These are phyloP conservation scores for Lycium barbarum DNA, from an alignment of 257 asterid genomes.

Conservation along the genomic window DNA sequence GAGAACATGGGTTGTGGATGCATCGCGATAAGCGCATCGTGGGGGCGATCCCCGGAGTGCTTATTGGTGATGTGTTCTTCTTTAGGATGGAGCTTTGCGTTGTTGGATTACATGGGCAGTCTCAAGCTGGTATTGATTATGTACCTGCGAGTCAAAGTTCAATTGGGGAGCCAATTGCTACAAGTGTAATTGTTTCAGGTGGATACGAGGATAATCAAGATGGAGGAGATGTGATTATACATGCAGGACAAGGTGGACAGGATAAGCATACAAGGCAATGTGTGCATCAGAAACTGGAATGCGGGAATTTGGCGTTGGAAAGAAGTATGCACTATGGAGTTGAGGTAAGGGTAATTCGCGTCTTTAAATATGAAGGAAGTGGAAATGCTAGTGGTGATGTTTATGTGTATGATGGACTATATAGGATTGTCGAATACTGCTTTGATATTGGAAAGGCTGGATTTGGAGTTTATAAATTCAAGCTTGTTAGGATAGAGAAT, in stretches of 20 bases:
- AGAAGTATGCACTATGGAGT: slow-evolving; percentile 82
- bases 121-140: slow-evolving; percentile 90
- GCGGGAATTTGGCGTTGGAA: slow-evolving; percentile 85
- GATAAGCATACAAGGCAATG: slow-evolving; percentile 69
- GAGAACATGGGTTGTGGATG: slow-evolving; percentile 66
- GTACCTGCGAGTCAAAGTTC: slow-evolving; percentile 75
- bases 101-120: slow-evolving; percentile 85
- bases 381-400: slow-evolving; percentile 75
- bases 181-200: slow-evolving; percentile 88
- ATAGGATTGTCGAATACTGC: slow-evolving; percentile 69
- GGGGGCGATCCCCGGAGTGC: slow-evolving; percentile 78
- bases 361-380: slow-evolving; percentile 75
- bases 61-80: slow-evolving; percentile 77
- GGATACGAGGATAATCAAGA: slow-evolving; percentile 93
- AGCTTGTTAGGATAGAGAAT: slow-evolving; percentile 65
- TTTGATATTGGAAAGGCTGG: slow-evolving; percentile 84
- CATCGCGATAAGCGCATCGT: slow-evolving; percentile 83
- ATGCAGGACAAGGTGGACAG: slow-evolving; percentile 97
- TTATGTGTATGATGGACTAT: slow-evolving; percentile 87
- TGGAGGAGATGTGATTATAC: slow-evolving; percentile 75
- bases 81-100: slow-evolving; percentile 86
- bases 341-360: slow-evolving; percentile 90
- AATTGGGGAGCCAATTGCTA: slow-evolving; percentile 87
- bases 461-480: slow-evolving; percentile 76
- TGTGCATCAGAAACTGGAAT: slow-evolving; percentile 76